Conservation (phyloP, 805 yeast genomes). For the Starmerella geochares region DNA sequence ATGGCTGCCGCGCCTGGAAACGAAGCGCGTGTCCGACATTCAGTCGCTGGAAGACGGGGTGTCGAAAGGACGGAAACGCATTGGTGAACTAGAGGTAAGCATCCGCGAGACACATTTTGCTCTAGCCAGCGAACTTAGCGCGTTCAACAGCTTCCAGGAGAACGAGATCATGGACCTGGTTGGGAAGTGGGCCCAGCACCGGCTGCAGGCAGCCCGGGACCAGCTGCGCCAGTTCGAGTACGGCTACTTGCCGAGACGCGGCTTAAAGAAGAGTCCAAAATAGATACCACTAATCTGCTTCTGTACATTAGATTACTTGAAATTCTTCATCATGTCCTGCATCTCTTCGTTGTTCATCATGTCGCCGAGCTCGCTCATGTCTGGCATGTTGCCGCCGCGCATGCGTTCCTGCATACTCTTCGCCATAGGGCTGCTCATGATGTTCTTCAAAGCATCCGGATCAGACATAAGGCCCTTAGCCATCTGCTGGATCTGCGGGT, state of each 20-base stretch:
- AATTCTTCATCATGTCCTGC: constrained; percentile 34
- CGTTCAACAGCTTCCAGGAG: constrained; percentile 32
- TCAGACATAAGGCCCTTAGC: constrained; percentile 81
- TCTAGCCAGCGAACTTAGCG: constrained; percentile 33
- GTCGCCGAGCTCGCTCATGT: constrained; percentile 40
- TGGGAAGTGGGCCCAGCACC: constrained; percentile 16
- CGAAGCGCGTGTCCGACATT: constrained; percentile 30
- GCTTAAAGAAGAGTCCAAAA: not conserved
- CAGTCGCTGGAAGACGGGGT: constrained; percentile 28
- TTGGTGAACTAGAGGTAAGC: constrained; percentile 28
- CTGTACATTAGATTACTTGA: constrained; percentile 1
- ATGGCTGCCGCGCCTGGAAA: constrained; percentile 31
- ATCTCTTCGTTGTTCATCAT: constrained; percentile 75
- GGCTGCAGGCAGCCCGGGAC: constrained; percentile 24
- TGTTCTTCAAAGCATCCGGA: constrained; percentile 61
- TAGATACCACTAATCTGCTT: not conserved
- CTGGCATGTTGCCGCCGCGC: constrained; percentile 52
- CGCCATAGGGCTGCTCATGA: constrained; percentile 72
- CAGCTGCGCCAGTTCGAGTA: constrained; percentile 18
- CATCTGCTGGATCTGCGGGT: constrained; percentile 86
- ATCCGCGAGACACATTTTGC: constrained; percentile 31
- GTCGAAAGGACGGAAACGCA: constrained; percentile 26
- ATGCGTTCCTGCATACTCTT: constrained; percentile 74
- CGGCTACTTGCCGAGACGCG: constrained; percentile 5
- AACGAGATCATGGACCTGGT: constrained; percentile 27